Percentiles rank a stretch among this genome's conserved stretches.
These are phyloP conservation scores for Suaeda aralocaspica DNA, from an alignment of 148 eudicot genomes.

Conservation along the genomic window DNA sequence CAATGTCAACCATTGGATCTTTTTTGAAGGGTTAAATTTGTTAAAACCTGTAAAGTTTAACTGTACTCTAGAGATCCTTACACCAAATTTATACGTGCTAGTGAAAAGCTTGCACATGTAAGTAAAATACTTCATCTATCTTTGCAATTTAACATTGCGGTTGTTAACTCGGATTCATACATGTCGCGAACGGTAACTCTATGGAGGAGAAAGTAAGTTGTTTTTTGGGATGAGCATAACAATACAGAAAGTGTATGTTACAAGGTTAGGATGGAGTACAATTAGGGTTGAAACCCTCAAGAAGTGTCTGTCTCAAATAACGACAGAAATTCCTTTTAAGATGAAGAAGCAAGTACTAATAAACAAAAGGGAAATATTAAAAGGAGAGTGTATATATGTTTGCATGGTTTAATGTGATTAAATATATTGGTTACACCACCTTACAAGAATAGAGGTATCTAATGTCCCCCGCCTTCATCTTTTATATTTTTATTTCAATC, in stretches of 20 bases:
- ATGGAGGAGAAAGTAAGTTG: too few species aligned
- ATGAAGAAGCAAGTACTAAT: neutral
- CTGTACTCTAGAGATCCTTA: too few species aligned
- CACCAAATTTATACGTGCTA: too few species aligned
- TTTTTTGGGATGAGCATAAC: too few species aligned
- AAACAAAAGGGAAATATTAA: conserved; percentile 4
- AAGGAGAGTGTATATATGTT: neutral
- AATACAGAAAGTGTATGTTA: neutral
- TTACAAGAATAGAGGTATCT: conserved; percentile 28
- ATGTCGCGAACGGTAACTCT: too few species aligned
- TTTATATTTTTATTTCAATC: conserved; percentile 6
- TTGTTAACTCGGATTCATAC: too few species aligned
- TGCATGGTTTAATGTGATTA: conserved; percentile 22
- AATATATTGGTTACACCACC: conserved; percentile 19
- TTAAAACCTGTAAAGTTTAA: too few species aligned
- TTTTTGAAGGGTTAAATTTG: too few species aligned
- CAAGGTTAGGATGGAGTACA: neutral
- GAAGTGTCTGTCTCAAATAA: conserved; percentile 26
- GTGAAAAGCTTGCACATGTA: too few species aligned
- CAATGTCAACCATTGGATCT: too few species aligned
- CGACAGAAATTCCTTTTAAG: conserved; percentile 19
- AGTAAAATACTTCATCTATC: too few species aligned
- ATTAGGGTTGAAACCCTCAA: conserved; percentile 10
- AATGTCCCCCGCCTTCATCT: conserved; percentile 31
- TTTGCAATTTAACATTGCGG: too few species aligned